Evolutionary conservation across 208 protist species (phyloP).

Genomic region (Phytomonas sp.): DNA sequence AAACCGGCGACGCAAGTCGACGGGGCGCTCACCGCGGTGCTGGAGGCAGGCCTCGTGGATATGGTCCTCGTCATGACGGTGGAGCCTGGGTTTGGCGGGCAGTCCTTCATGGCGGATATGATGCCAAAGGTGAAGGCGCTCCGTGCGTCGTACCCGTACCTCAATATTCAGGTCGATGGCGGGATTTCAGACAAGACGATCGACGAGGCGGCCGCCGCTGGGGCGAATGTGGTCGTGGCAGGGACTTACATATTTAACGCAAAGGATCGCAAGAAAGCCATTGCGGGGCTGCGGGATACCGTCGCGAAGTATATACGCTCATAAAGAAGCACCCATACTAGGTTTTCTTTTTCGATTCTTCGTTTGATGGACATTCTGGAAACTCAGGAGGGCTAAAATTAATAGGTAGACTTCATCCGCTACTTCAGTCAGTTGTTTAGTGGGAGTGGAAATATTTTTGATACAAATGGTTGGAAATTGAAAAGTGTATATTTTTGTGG

Average conservation of each 20-base stretch:
- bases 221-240: conserved; percentile 98
- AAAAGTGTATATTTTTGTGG: conserved; percentile 3
- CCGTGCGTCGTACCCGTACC: conserved; percentile 58
- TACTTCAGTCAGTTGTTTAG: neutral
- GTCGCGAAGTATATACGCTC: conserved; percentile 25
- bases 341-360: conserved; percentile 12
- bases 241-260: conserved; percentile 94
- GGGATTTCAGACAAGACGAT: conserved; percentile 94
- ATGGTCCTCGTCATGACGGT: conserved; percentile 99
- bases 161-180: conserved; percentile 99
- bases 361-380: conserved; percentile 1
- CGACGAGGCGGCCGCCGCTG: conserved; percentile 86
- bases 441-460: neutral
- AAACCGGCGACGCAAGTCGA: conserved; percentile 91
- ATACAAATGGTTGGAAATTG: neutral
- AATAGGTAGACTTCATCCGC: neutral
- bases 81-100: conserved; percentile 99
- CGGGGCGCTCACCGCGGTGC: conserved; percentile 31
- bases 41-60: conserved; percentile 87
- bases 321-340: neutral
- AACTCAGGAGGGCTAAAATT: neutral
- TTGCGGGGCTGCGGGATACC: conserved; percentile 35
- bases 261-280: conserved; percentile 29
- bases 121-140: conserved; percentile 95
- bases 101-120: conserved; percentile 96